phyloP scores from a whole-genome alignment of 257 asterid species.

The Phtheirospermum japonicum region DNA sequence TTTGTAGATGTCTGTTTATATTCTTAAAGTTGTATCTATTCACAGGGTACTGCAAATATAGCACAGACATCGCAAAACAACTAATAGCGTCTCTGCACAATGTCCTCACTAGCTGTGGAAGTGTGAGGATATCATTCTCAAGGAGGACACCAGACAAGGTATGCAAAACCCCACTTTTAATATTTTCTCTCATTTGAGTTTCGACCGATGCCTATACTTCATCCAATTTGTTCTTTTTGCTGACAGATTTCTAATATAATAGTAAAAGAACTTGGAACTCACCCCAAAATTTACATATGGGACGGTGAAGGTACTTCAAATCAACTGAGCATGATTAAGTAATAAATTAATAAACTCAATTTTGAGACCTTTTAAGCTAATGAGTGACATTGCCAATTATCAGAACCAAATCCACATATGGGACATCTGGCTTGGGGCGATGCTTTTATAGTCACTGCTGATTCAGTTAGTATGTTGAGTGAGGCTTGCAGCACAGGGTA shows the following conservation, averaged over 20 bases:
- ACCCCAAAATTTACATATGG: conserved; percentile 85
- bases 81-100: conserved; percentile 64
- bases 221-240: conserved; percentile 10
- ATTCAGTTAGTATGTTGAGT: conserved; percentile 93
- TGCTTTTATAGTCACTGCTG: conserved; percentile 83
- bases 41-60: conserved; percentile 79
- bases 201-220: conserved; percentile 7
- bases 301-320: conserved; percentile 72
- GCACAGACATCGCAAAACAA: conserved; percentile 87
- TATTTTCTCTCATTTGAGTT: conserved; percentile 9
- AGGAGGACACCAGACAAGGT: conserved; percentile 95
- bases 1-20: neutral
- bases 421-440: conserved; percentile 99
- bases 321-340: conserved; percentile 7
- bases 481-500: conserved; percentile 99
- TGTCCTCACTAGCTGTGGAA: conserved; percentile 85
- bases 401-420: conserved; percentile 95
- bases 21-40: conserved; percentile 30
- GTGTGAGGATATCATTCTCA: conserved; percentile 87
- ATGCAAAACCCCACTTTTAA: conserved; percentile 22
- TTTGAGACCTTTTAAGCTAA: conserved; percentile 29
- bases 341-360: conserved; percentile 2
- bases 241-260: conserved; percentile 58
- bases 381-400: conserved; percentile 22
- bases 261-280: conserved; percentile 68